Base-by-base conservation (phyloP, 106 monocot genomes). In the Platanthera guangdongensis region DNA sequence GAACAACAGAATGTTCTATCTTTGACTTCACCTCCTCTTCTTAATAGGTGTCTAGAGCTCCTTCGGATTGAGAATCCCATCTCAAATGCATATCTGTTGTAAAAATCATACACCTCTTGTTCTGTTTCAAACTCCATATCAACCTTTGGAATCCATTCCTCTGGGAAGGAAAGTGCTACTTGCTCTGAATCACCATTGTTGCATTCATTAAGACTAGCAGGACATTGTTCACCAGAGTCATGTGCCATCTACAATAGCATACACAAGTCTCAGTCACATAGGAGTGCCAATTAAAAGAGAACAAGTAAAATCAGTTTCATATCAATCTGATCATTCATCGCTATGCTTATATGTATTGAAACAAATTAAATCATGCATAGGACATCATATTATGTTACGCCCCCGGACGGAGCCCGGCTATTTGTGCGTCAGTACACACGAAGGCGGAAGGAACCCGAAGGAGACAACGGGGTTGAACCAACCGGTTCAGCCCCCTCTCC, bases 51-150 rank as follows among this genome's bases (percentile, higher is more conserved):
- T 77, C 72, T 50, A 50, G 72, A 72, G 51, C 77, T 67, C 63
- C 51, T 64, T 50, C 77, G 47, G 9, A 67, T 64, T 15, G 60
- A 62, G 63, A 77, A 77, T 50, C 63, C 77, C 45, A 77, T 50
- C 59, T 62, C 62, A 63, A 62, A 77, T 16, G 77, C 77, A 11
- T 77, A 77, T 50, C 50, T 50, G 15, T 77, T 77, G 62, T 77
- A 77, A 28, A 77, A 77, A 22, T 67, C 63, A 77, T 65, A 77
- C 14, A 65, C 77, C 15, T 77, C 77, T 18, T 65, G 13, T 67
- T 77, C 77, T 5, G 62, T 77, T 62, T 77, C 77, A 51, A 77
- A 77, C 63, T 50, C 67, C 77, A 77, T 77, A 22, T 62, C 77
- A 50, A 77, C 50, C 49, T 39, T 64, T 47, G 77, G 77, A 67